phyloP scores from a whole-genome alignment of 352 stramenopile genomes.

The Globisporangium megalacanthum region DNA sequence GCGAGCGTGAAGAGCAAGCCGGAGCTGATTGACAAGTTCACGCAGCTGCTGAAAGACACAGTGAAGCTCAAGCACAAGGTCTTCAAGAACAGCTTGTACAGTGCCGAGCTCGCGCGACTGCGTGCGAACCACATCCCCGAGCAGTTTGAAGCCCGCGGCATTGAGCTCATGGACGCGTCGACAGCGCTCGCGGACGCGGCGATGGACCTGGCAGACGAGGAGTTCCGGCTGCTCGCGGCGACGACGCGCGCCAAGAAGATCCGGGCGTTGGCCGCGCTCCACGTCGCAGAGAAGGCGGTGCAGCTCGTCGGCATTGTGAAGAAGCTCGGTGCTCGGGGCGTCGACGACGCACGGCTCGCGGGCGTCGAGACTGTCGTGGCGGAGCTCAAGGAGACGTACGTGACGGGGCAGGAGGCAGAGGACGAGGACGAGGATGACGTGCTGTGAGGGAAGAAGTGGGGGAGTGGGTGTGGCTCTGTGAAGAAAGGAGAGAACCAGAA shows the following conservation, averaged over 20 bases:
- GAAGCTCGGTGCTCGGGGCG: conserved; percentile 63
- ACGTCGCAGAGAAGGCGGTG: conserved; percentile 66
- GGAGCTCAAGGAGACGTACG: conserved; percentile 54
- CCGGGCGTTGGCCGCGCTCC: conserved; percentile 55
- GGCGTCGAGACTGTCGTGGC: conserved; percentile 34
- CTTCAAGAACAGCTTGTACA: conserved; percentile 73
- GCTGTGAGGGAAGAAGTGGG: conserved; percentile 23
- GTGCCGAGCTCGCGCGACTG: conserved; percentile 46
- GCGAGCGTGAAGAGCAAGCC: conserved; percentile 69
- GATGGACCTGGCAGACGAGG: conserved; percentile 75
- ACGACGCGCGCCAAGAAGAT: conserved; percentile 80
- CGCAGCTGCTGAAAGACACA: conserved; percentile 76
- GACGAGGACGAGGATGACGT: conserved; percentile 86
- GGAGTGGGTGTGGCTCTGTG: too few species aligned
- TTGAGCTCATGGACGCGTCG: conserved; percentile 58
- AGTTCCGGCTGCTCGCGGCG: conserved; percentile 58
- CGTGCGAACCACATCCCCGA: conserved; percentile 58
- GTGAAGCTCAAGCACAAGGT: conserved; percentile 88
- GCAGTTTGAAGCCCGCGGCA: conserved; percentile 61
- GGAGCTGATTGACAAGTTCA: conserved; percentile 84
- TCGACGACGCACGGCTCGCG: conserved; percentile 41
- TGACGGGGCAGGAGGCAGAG: conserved; percentile 49
- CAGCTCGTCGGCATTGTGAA: conserved; percentile 81
- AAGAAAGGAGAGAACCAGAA: too few species aligned
- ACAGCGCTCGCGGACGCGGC: conserved; percentile 52